phyloP scores from a whole-genome alignment of 2,329 filamentous ascomycete genomes.

The Clonostachys sp. region DNA sequence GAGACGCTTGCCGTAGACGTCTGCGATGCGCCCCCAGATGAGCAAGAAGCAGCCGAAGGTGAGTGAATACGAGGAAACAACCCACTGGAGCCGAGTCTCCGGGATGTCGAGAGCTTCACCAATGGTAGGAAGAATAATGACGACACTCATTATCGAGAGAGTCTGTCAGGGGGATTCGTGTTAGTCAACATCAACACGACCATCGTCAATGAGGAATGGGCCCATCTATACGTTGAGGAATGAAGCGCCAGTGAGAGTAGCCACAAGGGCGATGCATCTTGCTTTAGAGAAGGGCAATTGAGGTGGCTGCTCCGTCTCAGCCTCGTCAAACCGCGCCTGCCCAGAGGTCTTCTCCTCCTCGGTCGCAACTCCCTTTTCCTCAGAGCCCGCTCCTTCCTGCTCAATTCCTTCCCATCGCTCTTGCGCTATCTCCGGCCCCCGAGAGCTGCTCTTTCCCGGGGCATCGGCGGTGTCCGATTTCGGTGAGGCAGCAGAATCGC shows the following conservation, averaged over 20 bases:
- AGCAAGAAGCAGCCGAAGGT: slow-evolving; percentile 65
- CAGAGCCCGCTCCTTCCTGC: not conserved
- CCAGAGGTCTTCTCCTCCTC: not conserved
- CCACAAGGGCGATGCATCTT: slow-evolving; percentile 49
- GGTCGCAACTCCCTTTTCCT: slow-evolving; percentile 3
- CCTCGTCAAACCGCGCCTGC: not conserved
- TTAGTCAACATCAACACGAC: not conserved
- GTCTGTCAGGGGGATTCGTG: slow-evolving; percentile 28
- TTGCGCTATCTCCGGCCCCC: no score
- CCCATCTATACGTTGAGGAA: slow-evolving; percentile 45
- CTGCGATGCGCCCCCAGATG: slow-evolving; percentile 63
- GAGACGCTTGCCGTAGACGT: slow-evolving; percentile 60
- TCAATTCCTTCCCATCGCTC: not conserved
- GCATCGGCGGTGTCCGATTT: no score
- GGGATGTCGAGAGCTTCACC: slow-evolving; percentile 51
- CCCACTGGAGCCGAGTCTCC: slow-evolving; percentile 57
- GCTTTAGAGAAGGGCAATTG: slow-evolving; percentile 38
- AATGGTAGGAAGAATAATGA: slow-evolving; percentile 61
- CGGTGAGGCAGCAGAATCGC: no score
- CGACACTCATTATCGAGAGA: slow-evolving; percentile 51
- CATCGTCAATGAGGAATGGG: no score
- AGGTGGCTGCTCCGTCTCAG: slow-evolving; percentile 12
- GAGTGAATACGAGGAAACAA: slow-evolving; percentile 61
- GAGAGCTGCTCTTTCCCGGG: no score
- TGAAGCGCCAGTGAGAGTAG: slow-evolving; percentile 48